Evolutionary conservation across 1,284 basidiomycete species (phyloP).

Genomic region (Rhodotorula sp.): DNA sequence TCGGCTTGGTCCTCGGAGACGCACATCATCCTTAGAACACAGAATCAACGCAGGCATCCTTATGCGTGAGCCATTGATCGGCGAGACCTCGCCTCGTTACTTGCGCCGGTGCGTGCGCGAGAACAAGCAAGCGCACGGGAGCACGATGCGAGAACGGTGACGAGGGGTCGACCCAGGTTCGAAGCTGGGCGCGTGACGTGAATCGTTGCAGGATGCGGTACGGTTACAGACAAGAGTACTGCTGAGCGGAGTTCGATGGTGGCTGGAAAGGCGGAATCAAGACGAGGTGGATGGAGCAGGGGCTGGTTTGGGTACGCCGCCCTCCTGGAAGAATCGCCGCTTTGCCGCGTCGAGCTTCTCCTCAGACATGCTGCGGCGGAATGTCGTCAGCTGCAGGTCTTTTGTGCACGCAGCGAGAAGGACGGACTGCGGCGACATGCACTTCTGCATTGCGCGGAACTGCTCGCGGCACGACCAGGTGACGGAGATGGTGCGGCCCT

Average conservation of each 20-base stretch:
- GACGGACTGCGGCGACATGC: conserved; percentile 43
- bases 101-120: neutral
- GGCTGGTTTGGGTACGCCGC: conserved; percentile 5
- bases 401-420: neutral
- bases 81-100: too few species aligned
- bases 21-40: too few species aligned
- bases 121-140: neutral
- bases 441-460: conserved; percentile 44
- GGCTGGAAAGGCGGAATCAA: neutral
- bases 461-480: conserved; percentile 41
- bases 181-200: too few species aligned
- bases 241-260: too few species aligned
- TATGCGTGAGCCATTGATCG: neutral
- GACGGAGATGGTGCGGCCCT: conserved; percentile 44
- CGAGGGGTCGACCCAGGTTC: too few species aligned
- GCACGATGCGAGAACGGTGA: too few species aligned
- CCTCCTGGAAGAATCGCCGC: conserved; percentile 34
- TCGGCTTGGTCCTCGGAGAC: too few species aligned
- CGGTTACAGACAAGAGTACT: neutral
- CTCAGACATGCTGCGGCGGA: conserved; percentile 40
- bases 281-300: neutral
- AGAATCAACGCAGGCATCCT: neutral
- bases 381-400: neutral
- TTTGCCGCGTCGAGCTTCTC: conserved; percentile 42
- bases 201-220: neutral